Base-by-base conservation (phyloP, 148 eudicot species). In the Rhododendron ovatum region DNA sequence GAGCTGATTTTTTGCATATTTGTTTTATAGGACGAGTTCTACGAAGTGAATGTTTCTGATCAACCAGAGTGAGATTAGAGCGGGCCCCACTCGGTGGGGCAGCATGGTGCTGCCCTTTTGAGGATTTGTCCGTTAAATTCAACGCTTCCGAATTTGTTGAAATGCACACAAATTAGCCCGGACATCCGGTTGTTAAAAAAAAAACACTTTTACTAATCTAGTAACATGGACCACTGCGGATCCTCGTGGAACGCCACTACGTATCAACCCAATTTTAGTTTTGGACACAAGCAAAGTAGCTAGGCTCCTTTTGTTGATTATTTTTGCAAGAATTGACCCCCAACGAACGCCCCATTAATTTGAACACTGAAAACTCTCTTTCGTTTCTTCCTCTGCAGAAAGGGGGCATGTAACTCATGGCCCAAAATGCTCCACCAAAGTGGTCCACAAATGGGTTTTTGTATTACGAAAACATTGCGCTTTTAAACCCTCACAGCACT, bases 81-180 rank as follows among this genome's bases (percentile, higher is more conserved):
- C 12, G 0, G 11, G 50, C 50, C 50, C 50, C 50, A 47, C 50
- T 9, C 3, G 3, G 0, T 12, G 2, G 12, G 11, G 2, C 11
- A 30, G 30, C 30, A 43, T 43, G 47, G 47, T 43, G 7, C 37
- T 37, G 37, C 37, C 37, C 37, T 37, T 37, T 37, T 37, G 37
- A 37, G 37, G 41, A 39, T 39, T 41, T 9, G 50, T 8, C 45
- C 45, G 6, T 47, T 9, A 47, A 47, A 0, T 47, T 47, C 11
- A 9, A 0, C 0, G 1, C 0, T 9, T 9, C 0, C 0, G 1
- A 47, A 9, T 47, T 47, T 47, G 11, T 47, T 12, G 0, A 53
- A 55, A 55, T 55, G 20, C 1, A 55, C 5, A 4, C 59, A 55
- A 14, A 55, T 55, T 55, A 12, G 1, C 6, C 5, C 14, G 0